Evolutionary conservation across 768 basidiomycete genomes (phyloP).

Genomic region (Tricholoma bakamatsutake): DNA sequence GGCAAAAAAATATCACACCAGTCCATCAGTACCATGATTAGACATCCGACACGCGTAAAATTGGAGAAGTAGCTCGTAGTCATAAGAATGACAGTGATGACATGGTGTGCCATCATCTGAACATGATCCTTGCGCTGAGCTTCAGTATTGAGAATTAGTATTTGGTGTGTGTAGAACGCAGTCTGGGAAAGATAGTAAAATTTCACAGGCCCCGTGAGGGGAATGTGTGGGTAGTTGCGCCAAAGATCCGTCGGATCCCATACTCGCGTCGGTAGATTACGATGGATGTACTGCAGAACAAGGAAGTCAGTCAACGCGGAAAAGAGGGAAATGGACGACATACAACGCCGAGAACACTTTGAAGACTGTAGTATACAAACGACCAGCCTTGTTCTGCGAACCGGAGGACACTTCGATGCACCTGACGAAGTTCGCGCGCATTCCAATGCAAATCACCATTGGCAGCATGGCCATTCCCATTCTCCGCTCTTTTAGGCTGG

Average conservation of each 20-base stretch:
- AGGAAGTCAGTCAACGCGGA: slow-evolving; percentile 8
- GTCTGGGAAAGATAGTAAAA: slow-evolving; percentile 84
- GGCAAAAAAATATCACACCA: slow-evolving; percentile 89
- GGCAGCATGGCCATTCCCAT: slow-evolving; percentile 24
- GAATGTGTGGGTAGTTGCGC: slow-evolving; percentile 77
- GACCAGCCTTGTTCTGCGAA: slow-evolving; percentile 98
- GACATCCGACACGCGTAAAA: slow-evolving; percentile 83
- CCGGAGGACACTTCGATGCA: slow-evolving; percentile 70
- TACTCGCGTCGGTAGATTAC: slow-evolving; percentile 58
- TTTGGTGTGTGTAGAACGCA: slow-evolving; percentile 89
- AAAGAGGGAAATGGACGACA: slow-evolving; percentile 31
- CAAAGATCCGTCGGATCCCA: slow-evolving; percentile 66
- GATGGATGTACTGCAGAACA: slow-evolving; percentile 67
- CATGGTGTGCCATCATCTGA: slow-evolving; percentile 96
- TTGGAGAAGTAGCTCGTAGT: slow-evolving; percentile 72
- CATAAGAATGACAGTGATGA: slow-evolving; percentile 82
- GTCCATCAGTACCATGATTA: slow-evolving; percentile 93
- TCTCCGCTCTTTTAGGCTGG: slow-evolving; percentile 24
- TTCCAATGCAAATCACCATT: slow-evolving; percentile 16
- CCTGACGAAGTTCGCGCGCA: slow-evolving; percentile 47
- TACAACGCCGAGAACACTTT: slow-evolving; percentile 79
- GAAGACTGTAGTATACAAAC: slow-evolving; percentile 69
- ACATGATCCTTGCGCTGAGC: slow-evolving; percentile 86
- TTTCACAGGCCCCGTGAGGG: slow-evolving; percentile 77
- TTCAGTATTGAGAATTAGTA: slow-evolving; percentile 90